Conservation (phyloP, 1,284 basidiomycete species). For the Ustilago vetiveriae region DNA sequence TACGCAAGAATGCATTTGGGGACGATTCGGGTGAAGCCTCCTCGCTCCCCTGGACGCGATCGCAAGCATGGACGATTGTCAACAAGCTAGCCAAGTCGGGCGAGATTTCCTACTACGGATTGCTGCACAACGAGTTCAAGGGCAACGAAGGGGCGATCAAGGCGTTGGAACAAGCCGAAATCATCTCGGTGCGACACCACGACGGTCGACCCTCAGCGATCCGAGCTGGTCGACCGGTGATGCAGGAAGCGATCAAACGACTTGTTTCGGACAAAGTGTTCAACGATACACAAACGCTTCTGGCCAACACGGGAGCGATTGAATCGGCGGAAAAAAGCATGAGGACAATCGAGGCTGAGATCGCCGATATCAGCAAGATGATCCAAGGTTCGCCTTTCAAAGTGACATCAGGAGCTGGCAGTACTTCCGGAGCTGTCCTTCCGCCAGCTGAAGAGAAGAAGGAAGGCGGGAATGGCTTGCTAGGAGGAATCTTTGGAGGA, state of each 20-base stretch:
- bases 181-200: slow-evolving; percentile 80
- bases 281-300: slow-evolving; percentile 81
- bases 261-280: slow-evolving; percentile 83
- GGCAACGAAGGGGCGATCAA: slow-evolving; percentile 83
- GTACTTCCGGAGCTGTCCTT: slow-evolving; percentile 19
- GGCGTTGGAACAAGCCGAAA: slow-evolving; percentile 86
- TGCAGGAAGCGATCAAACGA: slow-evolving; percentile 82
- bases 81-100: slow-evolving; percentile 76
- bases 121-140: slow-evolving; percentile 88
- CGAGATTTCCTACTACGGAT: slow-evolving; percentile 84
- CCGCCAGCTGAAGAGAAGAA: slow-evolving; percentile 7
- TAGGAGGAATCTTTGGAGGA: slow-evolving; percentile 5
- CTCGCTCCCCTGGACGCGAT: slow-evolving; percentile 80
- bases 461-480: slow-evolving; percentile 1
- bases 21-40: slow-evolving; percentile 88
- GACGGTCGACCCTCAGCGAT: slow-evolving; percentile 88
- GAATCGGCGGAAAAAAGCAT: slow-evolving; percentile 76
- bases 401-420: slow-evolving; percentile 51
- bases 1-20: slow-evolving; percentile 90
- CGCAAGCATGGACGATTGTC: slow-evolving; percentile 88
- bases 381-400: slow-evolving; percentile 65
- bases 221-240: slow-evolving; percentile 88
- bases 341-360: slow-evolving; percentile 79
- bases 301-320: slow-evolving; percentile 70
- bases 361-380: slow-evolving; percentile 68